Conservation (phyloP, 495 filamentous ascomycete species). For the Sordaria brevicollis region DNA sequence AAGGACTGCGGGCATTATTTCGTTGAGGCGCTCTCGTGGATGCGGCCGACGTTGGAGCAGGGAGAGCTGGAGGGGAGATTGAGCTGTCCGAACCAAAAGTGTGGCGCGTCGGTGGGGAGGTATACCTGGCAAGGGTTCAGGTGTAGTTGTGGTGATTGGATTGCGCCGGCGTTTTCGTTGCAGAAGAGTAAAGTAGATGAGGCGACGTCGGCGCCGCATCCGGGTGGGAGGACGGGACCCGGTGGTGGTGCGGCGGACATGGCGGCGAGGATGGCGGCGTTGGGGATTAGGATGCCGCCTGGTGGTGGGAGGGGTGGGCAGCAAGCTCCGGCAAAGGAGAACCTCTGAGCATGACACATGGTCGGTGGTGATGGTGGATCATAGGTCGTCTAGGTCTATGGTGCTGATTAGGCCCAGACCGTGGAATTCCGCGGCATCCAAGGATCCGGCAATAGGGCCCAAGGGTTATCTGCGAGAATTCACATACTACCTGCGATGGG, state of each 20-base stretch:
- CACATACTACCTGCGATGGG: too few relatives aligned
- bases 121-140: conserved; percentile 94
- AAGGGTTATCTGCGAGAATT: too few relatives aligned
- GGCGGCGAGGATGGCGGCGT: conserved; percentile 10
- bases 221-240: not conserved
- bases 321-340: conserved; percentile 8
- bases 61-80: conserved; percentile 73
- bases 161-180: conserved; percentile 82
- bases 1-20: conserved; percentile 70
- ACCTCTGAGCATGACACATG: conserved; percentile 21
- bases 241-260: conserved; percentile 6
- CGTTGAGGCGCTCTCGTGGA: conserved; percentile 86
- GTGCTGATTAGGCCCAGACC: too few relatives aligned
- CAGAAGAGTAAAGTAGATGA: conserved; percentile 75
- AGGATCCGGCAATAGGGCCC: too few relatives aligned
- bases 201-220: conserved; percentile 19
- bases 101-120: conserved; percentile 70
- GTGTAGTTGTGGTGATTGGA: conserved; percentile 85
- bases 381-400: too few relatives aligned
- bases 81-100: conserved; percentile 68
- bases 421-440: too few relatives aligned
- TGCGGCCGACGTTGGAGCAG: conserved; percentile 68
- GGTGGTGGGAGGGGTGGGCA: not conserved
- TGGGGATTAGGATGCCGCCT: conserved; percentile 27
- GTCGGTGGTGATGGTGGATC: not conserved